Evolutionary conservation across 2,329 filamentous ascomycete genomes (phyloP), one percentile per base, ranked within the genome.

Genomic region (Geosmithia putterillii): DNA sequence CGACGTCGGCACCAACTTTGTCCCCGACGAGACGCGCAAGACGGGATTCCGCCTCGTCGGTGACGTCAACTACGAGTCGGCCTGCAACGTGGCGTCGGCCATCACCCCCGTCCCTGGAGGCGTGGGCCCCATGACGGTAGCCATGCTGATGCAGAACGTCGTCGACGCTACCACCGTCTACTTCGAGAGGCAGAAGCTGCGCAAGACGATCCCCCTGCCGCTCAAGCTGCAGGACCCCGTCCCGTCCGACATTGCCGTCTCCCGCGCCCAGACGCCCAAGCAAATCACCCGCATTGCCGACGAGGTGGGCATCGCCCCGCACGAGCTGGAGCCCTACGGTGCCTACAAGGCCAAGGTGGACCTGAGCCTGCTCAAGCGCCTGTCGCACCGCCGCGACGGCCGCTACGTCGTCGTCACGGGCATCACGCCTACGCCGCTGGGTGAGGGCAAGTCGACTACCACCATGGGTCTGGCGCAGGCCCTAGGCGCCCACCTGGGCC

Each of bases 71-170:
- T 96, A 81, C 54, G 87, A 88, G 42, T 79, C 84, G 38, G 90
- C 90, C 15, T 74, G 74, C 15, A 73, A 94, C 58, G 84, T 95
- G 37, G 92, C 89, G 18, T 95, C 89, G 2, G 77, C 85, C 56
- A 95, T 98, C 57, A 98, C 92, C 2, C 92, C 92, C 1, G 92
- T 98, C 2, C 92, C 92, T 2, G 92, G 92, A 45, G 92, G 92
- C 62, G 92, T 98, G 46, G 92, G 92, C 0, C 92, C 92, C 42
- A 98, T 98, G 92, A 98, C 92, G 3, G 89, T 98, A 49, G 92
- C 92, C 47, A 98, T 98, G 92, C 73, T 98, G 40, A 70, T 98
- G 54, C 86, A 94, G 63, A 98, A 98, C 57, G 89, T 96, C 8
- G 83, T 96, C 44, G 83, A 90, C 52, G 82, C 90, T 28, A 83